Conservation (phyloP, 2,329 filamentous ascomycete genomes). For the Nothomitra cinnamomea region DNA sequence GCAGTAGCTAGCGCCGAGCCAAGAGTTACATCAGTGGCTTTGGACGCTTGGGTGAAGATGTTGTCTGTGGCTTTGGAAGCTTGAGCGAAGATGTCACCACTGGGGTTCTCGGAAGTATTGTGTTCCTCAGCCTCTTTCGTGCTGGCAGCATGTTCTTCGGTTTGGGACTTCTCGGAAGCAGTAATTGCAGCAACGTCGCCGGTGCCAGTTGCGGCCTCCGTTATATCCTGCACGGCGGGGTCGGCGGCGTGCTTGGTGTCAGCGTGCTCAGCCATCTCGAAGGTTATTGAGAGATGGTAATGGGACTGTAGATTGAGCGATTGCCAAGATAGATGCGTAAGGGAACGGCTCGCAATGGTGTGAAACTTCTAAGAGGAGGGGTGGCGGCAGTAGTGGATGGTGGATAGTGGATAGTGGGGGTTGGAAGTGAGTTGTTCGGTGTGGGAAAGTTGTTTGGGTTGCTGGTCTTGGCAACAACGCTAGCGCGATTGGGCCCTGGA, state of each 20-base stretch:
- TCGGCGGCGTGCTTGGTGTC: constrained; percentile 20
- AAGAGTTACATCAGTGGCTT: background rate
- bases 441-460: background rate
- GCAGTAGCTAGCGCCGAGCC: constrained; percentile 15
- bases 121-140: background rate
- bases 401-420: no score
- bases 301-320: background rate
- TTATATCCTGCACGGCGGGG: constrained; percentile 23
- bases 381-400: no score
- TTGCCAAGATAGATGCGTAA: background rate
- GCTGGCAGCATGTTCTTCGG: background rate
- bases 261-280: constrained; percentile 12
- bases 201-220: constrained; percentile 15
- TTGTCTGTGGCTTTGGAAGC: background rate
- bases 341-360: background rate
- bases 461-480: constrained; percentile 1
- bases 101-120: background rate
- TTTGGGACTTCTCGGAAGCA: background rate
- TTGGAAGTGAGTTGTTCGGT: background rate
- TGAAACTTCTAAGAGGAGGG: no score
- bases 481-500: background rate
- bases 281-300: background rate
- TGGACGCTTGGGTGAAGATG: background rate
- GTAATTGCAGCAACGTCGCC: constrained; percentile 7
- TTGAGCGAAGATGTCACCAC: background rate